These are phyloP conservation scores for Aspergillus piperis DNA, from an alignment of 2,329 filamentous ascomycete species.

Conservation along the genomic window DNA sequence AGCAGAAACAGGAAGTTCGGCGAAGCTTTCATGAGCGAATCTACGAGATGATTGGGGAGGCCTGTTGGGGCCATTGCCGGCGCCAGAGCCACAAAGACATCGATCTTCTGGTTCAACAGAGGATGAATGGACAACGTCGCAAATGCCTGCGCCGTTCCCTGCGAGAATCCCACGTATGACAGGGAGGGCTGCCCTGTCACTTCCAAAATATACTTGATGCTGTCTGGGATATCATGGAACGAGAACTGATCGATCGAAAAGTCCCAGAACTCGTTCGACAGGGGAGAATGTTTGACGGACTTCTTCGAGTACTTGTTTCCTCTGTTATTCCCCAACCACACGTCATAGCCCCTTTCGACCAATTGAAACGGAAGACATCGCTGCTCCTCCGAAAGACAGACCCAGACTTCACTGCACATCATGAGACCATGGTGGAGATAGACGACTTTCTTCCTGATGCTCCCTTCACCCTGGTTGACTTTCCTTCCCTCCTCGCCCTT, in stretches of 20 bases:
- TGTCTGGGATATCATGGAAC: constrained; percentile 95
- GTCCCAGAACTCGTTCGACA: constrained; percentile 82
- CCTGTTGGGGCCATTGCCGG: constrained; percentile 96
- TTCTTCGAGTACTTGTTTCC: constrained; percentile 99
- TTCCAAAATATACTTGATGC: constrained; percentile 85
- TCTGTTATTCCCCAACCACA: constrained; percentile 96
- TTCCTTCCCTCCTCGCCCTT: constrained; percentile 76
- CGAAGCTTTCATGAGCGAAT: constrained; percentile 89
- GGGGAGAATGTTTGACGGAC: constrained; percentile 73
- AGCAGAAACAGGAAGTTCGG: constrained; percentile 89
- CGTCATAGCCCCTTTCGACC: constrained; percentile 89
- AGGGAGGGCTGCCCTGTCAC: constrained; percentile 80
- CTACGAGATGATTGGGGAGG: constrained; percentile 84
- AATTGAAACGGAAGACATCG: constrained; percentile 85
- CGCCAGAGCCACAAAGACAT: constrained; percentile 93
- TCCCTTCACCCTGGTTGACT: constrained; percentile 68
- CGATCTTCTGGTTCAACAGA: constrained; percentile 84
- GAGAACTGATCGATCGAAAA: constrained; percentile 99
- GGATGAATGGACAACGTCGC: constrained; percentile 91
- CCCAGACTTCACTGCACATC: constrained; percentile 99
- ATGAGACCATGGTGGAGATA: constrained; percentile 95
- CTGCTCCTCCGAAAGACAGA: constrained; percentile 83
- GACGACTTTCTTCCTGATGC: constrained; percentile 77
- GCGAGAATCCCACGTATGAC: constrained; percentile 96
- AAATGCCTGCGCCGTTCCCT: constrained; percentile 96